Evolutionary conservation across 139 green algal species (phyloP), one percentile per base, ranked within the genome.

Genomic region (Volvox reticuliferus): DNA sequence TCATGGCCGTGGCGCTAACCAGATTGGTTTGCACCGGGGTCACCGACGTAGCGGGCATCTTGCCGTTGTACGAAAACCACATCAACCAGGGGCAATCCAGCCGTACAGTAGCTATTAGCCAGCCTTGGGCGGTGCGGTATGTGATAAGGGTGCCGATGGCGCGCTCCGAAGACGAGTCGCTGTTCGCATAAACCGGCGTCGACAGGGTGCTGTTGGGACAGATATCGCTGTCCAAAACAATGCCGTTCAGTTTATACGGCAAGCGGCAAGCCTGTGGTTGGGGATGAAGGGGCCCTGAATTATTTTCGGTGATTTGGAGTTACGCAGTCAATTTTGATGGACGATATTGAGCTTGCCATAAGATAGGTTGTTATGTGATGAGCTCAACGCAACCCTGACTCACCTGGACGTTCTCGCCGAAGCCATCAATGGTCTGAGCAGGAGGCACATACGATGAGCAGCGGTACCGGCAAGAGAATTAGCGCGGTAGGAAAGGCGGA

Each of bases 1-100:
- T 79, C 71, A 79, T 79, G 28, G 71, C 71, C 1, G 71, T 36
- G 2, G 71, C 61, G 63, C 83, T 73, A 12, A 71, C 81, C 50
- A 13, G 9, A 36, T 22, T 90, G 75, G 2, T 67, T 6, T 69
- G 68, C 50, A 22, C 24, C 21, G 44, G 32, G n/a, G 22, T n/a
- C 16, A 73, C 71, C 0, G 69, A 28, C 24, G 28, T 65, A 18
- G 14, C n/a, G 28, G 76, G 61, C 14, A 69, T 18, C 61, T 78
- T 86, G 87, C 76, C 75, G 22, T 86, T 86, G 75, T 91, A 85
- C 18, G 61, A 79, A 28, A 91, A 91, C 61, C 35, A 85, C 18
- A 65, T 28, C 24, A 91, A 62, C 76, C 77, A 91, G 22, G 87
- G 87, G 87, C 87, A 91, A 35, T 91, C 87, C 62, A 91, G 87